Conservation (phyloP, 1,139 yeast genomes). For the Tardiomyces blankii region DNA sequence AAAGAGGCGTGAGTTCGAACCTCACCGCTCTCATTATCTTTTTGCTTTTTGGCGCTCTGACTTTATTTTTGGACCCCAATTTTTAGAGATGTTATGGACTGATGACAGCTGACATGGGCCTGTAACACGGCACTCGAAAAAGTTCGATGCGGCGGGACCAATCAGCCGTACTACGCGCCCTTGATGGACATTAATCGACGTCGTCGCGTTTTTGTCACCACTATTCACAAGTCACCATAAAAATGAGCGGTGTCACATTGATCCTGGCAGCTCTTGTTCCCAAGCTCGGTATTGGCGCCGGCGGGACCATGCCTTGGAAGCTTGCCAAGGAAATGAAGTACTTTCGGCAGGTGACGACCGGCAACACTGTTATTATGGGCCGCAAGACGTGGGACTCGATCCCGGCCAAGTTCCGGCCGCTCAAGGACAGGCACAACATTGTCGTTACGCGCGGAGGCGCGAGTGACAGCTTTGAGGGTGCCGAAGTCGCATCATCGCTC, state of each 20-base stretch:
- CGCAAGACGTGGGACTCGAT: conserved; percentile 94
- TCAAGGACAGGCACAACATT: conserved; percentile 64
- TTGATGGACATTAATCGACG: too few relatives aligned
- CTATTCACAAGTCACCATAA: too few relatives aligned
- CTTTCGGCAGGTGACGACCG: conserved; percentile 62
- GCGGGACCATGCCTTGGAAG: conserved; percentile 84
- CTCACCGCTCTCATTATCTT: conserved; percentile 24
- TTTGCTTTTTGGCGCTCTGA: conserved; percentile 4
- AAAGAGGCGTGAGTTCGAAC: conserved; percentile 28
- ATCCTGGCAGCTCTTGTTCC: conserved; percentile 85
- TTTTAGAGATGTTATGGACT: too few relatives aligned
- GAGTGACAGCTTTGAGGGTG: conserved; percentile 8
- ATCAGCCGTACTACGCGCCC: too few relatives aligned
- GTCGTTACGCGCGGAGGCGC: conserved; percentile 47
- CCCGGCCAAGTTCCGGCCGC: conserved; percentile 74
- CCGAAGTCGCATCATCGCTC: conserved; percentile 1
- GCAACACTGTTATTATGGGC: conserved; percentile 90
- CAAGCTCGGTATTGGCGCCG: conserved; percentile 69
- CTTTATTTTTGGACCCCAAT: too few relatives aligned
- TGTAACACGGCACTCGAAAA: too few relatives aligned
- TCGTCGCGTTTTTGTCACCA: too few relatives aligned
- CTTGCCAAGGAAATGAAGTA: conserved; percentile 75
- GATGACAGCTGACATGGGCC: background rate
- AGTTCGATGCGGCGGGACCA: too few relatives aligned
- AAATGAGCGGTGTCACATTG: conserved; percentile 14